Evolutionary conservation across 2,329 filamentous ascomycete genomes (phyloP).

Genomic region (Aureobasidium sp.): DNA sequence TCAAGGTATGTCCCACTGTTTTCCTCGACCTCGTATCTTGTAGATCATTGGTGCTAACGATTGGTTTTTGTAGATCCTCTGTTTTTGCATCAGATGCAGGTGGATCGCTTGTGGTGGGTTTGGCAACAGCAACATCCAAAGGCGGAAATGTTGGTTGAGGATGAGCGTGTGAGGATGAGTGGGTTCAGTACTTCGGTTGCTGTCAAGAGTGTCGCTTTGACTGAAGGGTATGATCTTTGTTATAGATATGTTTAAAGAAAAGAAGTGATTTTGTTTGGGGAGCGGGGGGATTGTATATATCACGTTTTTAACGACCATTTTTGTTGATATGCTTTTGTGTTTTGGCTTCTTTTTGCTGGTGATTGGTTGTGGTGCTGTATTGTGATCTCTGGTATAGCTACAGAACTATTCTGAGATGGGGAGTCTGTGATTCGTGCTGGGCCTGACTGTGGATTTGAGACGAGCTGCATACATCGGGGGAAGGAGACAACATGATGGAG

Average conservation of each 20-base stretch:
- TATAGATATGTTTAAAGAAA: conserved; percentile 18
- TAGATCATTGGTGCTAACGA: too few relatives aligned
- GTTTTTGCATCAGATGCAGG: conserved; percentile 16
- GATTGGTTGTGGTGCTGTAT: not conserved
- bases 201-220: conserved; percentile 20
- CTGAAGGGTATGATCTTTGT: conserved; percentile 18
- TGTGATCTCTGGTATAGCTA: not conserved
- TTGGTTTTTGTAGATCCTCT: conserved; percentile 13
- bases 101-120: conserved; percentile 17
- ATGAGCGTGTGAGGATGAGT: conserved; percentile 18
- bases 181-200: conserved; percentile 17
- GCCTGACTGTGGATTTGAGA: not conserved
- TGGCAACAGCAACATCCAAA: conserved; percentile 19
- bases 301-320: not conserved
- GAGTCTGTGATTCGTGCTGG: not conserved
- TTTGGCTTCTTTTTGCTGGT: not conserved
- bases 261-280: not conserved
- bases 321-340: not conserved
- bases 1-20: conserved; percentile 12
- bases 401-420: not conserved
- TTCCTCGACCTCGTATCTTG: too few relatives aligned
- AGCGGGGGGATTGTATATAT: not conserved
- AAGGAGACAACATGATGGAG: not conserved
- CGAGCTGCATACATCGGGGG: too few relatives aligned
- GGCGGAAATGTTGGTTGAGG: conserved; percentile 16